Evolutionary conservation across 179 eudicot species (phyloP).

Genomic region (Nepenthes alata): DNA sequence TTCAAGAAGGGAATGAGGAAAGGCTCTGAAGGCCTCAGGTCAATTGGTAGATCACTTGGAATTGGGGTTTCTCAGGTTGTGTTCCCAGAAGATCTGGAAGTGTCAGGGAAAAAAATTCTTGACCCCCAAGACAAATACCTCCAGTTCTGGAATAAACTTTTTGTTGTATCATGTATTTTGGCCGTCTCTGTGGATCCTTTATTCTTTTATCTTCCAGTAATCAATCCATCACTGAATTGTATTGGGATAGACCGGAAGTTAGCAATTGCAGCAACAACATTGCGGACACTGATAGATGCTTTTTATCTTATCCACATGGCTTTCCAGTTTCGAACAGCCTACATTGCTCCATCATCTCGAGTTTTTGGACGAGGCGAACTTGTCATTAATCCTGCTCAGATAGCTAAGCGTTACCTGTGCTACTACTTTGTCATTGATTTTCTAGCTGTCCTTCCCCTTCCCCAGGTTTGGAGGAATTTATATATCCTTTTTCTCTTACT

Average conservation of each 20-base stretch:
- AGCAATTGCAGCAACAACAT: conserved; percentile 66
- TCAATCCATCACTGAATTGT: conserved; percentile 34
- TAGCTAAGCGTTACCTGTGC: conserved; percentile 76
- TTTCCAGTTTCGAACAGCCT: conserved; percentile 91
- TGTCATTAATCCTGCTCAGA: conserved; percentile 77
- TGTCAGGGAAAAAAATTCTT: conserved; percentile 85
- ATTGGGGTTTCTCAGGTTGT: conserved; percentile 86
- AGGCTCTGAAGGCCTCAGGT: conserved; percentile 84
- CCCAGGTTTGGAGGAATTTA: conserved; percentile 57
- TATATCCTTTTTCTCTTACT: neutral
- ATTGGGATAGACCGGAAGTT: conserved; percentile 62
- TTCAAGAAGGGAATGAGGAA: conserved; percentile 63
- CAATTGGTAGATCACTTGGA: conserved; percentile 80
- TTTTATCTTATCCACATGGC: conserved; percentile 89
- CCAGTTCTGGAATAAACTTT: conserved; percentile 71
- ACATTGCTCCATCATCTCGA: conserved; percentile 95
- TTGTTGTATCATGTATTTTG: conserved; percentile 76
- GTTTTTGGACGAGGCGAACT: conserved; percentile 99
- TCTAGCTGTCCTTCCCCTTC: conserved; percentile 88
- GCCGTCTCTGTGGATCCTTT: conserved; percentile 85
- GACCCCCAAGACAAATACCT: conserved; percentile 96
- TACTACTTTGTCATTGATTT: conserved; percentile 75
- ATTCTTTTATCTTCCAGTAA: conserved; percentile 84
- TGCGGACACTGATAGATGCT: conserved; percentile 70
- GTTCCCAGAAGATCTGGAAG: conserved; percentile 89